These are phyloP conservation scores for Phialocephala subalpina DNA, from an alignment of 2,329 filamentous ascomycete species.

Conservation along the genomic window DNA sequence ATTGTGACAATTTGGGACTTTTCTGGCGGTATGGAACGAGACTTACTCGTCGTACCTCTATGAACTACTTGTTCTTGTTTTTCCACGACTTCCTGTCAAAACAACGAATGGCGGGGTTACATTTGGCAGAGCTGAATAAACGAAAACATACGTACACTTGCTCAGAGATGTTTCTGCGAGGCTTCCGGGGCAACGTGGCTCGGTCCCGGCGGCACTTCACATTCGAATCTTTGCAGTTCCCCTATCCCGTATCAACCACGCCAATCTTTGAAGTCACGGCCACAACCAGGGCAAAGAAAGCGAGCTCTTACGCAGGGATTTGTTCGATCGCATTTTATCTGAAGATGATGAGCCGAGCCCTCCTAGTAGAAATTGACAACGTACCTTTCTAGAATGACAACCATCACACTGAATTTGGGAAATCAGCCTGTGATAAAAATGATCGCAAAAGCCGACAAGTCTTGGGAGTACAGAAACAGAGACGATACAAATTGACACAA, in stretches of 20 bases:
- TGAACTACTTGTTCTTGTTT: no score
- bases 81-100: no score
- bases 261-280: no score
- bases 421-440: background rate
- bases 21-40: no score
- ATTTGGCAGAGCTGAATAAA: background rate
- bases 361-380: background rate
- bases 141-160: background rate
- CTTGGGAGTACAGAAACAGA: background rate
- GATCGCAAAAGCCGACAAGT: background rate
- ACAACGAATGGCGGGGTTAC: no score
- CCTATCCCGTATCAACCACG: no score
- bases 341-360: background rate
- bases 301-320: background rate
- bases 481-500: no score
- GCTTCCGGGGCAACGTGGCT: background rate
- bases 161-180: slow-evolving; percentile 1
- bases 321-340: background rate
- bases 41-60: no score
- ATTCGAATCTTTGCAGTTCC: slow-evolving; percentile 5
- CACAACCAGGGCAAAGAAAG: no score
- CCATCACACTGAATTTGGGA: background rate
- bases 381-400: background rate
- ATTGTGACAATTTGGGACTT: no score
- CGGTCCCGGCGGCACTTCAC: background rate